phyloP scores from a whole-genome alignment of 164 flowering plant genomes.

The Tetracentron sinense region DNA sequence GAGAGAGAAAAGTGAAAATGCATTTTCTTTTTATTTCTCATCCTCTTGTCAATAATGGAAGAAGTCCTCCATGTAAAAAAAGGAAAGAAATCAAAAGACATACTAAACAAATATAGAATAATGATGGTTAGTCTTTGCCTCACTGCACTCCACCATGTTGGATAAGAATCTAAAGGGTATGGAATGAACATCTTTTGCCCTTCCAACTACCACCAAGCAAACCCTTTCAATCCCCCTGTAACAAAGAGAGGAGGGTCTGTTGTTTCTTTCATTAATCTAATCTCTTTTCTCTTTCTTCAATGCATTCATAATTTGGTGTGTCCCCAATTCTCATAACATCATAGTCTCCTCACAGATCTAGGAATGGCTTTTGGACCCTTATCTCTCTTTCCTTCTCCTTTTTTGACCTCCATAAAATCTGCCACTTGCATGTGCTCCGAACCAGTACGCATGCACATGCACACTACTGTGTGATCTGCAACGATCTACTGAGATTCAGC shows the following conservation, averaged over 20 bases:
- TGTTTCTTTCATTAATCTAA: not conserved
- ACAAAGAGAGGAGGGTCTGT: not conserved
- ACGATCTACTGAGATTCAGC: not conserved
- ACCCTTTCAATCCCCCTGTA: not conserved
- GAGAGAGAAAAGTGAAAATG: not conserved
- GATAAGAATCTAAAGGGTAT: constrained; percentile 27
- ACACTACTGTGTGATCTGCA: constrained; percentile 6
- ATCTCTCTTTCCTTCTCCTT: constrained; percentile 1
- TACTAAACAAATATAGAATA: constrained; percentile 2
- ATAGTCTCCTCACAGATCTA: not conserved
- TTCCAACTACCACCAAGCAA: not conserved
- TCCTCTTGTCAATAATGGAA: not conserved
- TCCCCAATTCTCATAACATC: constrained; percentile 14
- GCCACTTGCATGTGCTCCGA: constrained; percentile 18
- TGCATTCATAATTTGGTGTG: constrained; percentile 4
- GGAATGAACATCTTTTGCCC: not conserved
- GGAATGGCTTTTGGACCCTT: constrained; percentile 4
- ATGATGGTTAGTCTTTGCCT: constrained; percentile 2
- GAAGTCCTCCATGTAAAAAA: constrained; percentile 2
- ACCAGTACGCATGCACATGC: constrained; percentile 19
- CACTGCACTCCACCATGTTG: constrained; percentile 18
- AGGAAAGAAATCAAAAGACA: not conserved
- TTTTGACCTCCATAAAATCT: constrained; percentile 2
- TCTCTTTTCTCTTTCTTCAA: constrained; percentile 4
- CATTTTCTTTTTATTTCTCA: not conserved